Percentiles rank a stretch among this genome's conserved stretches.
Evolutionary conservation across 192 early-diverging fungal species (phyloP).

Genomic region (Coemansia sp.): DNA sequence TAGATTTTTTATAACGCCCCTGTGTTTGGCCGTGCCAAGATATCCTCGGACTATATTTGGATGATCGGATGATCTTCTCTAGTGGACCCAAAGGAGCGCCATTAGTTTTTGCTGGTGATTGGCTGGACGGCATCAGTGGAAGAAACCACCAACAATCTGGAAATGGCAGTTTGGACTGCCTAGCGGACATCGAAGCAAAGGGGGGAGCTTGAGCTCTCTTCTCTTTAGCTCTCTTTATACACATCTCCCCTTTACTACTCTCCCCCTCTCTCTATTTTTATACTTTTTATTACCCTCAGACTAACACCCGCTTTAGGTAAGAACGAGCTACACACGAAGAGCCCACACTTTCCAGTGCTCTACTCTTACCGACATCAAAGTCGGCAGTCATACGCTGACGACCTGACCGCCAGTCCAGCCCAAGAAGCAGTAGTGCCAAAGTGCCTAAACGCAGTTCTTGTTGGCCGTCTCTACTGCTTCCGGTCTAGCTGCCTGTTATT

Average conservation of each 20-base stretch:
- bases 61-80: background rate
- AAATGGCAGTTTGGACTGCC: background rate
- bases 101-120: slow-evolving; percentile 8
- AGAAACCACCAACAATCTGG: background rate
- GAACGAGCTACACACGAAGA: background rate
- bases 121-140: slow-evolving; percentile 6
- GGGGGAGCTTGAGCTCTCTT: background rate
- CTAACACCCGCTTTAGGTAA: background rate
- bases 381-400: background rate
- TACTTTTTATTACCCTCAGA: background rate
- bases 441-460: background rate
- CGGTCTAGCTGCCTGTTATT: background rate
- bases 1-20: background rate
- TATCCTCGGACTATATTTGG: slow-evolving; percentile 8
- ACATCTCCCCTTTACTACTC: slow-evolving; percentile 7
- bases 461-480: background rate
- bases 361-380: too few species aligned
- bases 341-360: background rate
- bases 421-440: background rate
- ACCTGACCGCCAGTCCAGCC: background rate
- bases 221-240: slow-evolving; percentile 4
- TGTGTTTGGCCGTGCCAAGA: background rate
- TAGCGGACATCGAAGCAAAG: background rate
- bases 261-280: background rate
- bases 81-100: slow-evolving; percentile 8